Evolutionary conservation across 176 grass and related monocot genomes (phyloP).

Genomic region (Aegilops tauschii): DNA sequence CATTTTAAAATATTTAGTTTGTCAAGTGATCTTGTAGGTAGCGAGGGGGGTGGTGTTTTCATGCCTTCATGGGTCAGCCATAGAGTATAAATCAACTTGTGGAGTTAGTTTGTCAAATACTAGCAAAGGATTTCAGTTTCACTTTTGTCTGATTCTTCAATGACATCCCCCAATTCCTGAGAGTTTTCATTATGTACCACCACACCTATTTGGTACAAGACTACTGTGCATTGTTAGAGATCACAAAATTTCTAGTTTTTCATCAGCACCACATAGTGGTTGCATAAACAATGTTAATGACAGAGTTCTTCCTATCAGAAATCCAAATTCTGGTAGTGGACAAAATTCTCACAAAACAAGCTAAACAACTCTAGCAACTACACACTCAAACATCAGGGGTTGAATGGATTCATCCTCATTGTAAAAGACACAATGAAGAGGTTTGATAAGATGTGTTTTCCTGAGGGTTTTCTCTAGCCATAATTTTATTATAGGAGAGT

Average conservation of each 20-base stretch:
- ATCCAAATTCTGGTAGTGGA: neutral
- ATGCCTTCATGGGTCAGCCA: neutral
- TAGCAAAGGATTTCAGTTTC: neutral
- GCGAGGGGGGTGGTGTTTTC: neutral
- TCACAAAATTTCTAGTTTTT: neutral
- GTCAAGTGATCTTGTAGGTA: neutral
- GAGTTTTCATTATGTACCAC: neutral
- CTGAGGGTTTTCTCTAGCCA: neutral
- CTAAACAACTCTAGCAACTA: neutral
- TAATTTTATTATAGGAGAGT: neutral
- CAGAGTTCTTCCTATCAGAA: neutral
- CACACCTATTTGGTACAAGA: neutral
- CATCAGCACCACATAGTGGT: neutral
- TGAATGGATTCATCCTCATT: neutral
- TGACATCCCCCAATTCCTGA: neutral
- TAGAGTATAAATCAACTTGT: neutral
- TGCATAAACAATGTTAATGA: neutral
- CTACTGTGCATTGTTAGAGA: neutral
- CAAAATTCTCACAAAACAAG: neutral
- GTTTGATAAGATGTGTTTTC: neutral
- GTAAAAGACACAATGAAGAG: neutral
- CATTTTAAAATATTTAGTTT: neutral
- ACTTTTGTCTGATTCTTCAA: neutral
- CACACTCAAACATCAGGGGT: neutral
- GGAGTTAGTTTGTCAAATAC: neutral